phyloP scores from a whole-genome alignment of 495 filamentous ascomycete species.

The Tuber calosporum region DNA sequence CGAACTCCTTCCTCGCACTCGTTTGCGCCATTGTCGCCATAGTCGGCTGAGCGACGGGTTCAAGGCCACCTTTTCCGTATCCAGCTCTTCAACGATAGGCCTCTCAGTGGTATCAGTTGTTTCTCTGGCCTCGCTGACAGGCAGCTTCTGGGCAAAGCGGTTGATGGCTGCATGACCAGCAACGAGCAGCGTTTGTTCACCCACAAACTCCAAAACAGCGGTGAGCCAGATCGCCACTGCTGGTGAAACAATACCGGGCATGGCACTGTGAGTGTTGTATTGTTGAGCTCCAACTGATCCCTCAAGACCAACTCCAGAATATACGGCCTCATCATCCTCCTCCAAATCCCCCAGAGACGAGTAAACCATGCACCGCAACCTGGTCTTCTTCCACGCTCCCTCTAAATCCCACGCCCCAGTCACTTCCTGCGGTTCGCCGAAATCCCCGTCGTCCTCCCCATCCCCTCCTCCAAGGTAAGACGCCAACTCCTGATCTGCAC shows the following conservation, averaged over 20 bases:
- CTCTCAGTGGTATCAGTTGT: conserved; percentile 50
- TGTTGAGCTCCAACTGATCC: conserved; percentile 34
- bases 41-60: conserved; percentile 78
- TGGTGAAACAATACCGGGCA: conserved; percentile 67
- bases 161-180: conserved; percentile 84
- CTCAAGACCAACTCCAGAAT: conserved; percentile 34
- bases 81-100: conserved; percentile 76
- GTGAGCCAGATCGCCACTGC: conserved; percentile 94
- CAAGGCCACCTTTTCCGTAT: conserved; percentile 88
- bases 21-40: conserved; percentile 95
- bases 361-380: conserved; percentile 95
- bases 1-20: conserved; percentile 49
- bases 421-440: conserved; percentile 68
- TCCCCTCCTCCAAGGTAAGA: conserved; percentile 74
- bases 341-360: conserved; percentile 94
- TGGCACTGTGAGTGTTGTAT: conserved; percentile 37
- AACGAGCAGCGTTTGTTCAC: conserved; percentile 77
- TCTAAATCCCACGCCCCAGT: conserved; percentile 72
- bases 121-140: conserved; percentile 49
- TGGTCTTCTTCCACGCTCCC: conserved; percentile 80
- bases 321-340: conserved; percentile 76
- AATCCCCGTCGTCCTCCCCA: conserved; percentile 75
- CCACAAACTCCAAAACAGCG: conserved; percentile 86
- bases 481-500: conserved; percentile 82
- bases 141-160: conserved; percentile 52